Evolutionary conservation across 768 basidiomycete species (phyloP).

Genomic region (Macrolepiota fuliginosa): DNA sequence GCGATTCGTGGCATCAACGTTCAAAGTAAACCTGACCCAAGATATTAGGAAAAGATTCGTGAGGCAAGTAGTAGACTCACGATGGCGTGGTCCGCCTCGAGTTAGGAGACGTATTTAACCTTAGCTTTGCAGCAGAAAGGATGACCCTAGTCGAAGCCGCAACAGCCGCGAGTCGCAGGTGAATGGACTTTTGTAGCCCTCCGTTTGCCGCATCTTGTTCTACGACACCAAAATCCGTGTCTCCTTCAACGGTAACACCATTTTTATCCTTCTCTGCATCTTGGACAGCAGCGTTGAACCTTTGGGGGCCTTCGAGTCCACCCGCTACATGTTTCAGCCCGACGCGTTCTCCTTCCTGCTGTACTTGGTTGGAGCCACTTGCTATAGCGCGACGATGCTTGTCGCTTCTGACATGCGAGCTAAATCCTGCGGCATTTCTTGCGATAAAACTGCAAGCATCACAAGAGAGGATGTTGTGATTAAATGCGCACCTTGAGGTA

Average conservation of each 20-base stretch:
- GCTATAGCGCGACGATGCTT: conserved; percentile 1
- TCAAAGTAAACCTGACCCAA: conserved; percentile 24
- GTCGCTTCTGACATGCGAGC: conserved; percentile 3
- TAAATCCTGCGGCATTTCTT: conserved; percentile 4
- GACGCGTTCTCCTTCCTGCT: too few relatives aligned
- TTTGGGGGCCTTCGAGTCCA: too few relatives aligned
- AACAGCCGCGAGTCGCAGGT: conserved; percentile 21
- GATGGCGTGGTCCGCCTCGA: conserved; percentile 5
- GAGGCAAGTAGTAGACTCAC: neutral
- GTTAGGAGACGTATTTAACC: neutral
- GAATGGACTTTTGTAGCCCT: conserved; percentile 18
- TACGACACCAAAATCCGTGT: conserved; percentile 51
- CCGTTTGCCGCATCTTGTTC: conserved; percentile 28
- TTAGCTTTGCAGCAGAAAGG: conserved; percentile 15
- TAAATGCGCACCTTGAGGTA: conserved; percentile 22
- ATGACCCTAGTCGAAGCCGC: conserved; percentile 23
- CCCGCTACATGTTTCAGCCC: too few relatives aligned
- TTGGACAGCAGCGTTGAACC: conserved; percentile 35
- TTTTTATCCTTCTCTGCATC: conserved; percentile 55
- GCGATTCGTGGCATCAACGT: conserved; percentile 14
- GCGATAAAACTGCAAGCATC: conserved; percentile 36
- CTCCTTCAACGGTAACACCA: conserved; percentile 41
- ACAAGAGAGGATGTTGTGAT: conserved; percentile 37
- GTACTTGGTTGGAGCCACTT: too few relatives aligned
- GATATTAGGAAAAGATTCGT: neutral